Conservation (phyloP, 257 asterid genomes). For the Nicotiana tabacum region DNA sequence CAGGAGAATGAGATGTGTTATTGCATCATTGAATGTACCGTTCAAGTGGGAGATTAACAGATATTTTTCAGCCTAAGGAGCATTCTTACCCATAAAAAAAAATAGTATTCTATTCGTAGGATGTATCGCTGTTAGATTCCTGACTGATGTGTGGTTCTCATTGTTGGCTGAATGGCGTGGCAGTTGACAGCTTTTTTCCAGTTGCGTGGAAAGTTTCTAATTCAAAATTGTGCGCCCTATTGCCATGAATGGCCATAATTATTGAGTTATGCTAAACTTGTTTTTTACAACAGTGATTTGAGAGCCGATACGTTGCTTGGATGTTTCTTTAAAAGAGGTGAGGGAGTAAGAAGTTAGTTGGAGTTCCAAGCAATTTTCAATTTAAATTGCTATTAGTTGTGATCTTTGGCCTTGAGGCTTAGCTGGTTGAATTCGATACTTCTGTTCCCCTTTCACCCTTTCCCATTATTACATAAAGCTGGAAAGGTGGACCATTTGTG, state of each 20-base stretch:
- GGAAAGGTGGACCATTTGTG: slow-evolving; percentile 2
- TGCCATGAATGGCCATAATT: neutral
- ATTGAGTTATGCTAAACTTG: neutral
- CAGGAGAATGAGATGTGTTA: neutral
- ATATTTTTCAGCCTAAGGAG: neutral
- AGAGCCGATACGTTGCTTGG: neutral
- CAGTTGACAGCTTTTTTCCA: neutral
- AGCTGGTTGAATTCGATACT: neutral
- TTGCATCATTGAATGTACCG: neutral
- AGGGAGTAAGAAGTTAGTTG: slow-evolving; percentile 7
- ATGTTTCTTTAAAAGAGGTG: slow-evolving; percentile 4
- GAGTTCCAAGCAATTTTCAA: neutral
- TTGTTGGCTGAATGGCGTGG: neutral
- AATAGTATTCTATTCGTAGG: too few species aligned
- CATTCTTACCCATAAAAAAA: neutral
- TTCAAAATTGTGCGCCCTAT: neutral
- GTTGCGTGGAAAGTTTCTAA: neutral
- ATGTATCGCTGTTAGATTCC: neutral
- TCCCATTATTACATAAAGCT: neutral
- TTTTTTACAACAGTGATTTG: neutral
- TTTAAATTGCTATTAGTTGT: neutral
- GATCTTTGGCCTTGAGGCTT: neutral
- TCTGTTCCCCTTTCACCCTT: neutral
- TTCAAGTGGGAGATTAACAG: neutral
- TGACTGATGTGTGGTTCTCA: neutral